These are phyloP conservation scores for Colletotrichum filicis DNA, from an alignment of 2,329 filamentous ascomycete genomes.

Conservation along the genomic window DNA sequence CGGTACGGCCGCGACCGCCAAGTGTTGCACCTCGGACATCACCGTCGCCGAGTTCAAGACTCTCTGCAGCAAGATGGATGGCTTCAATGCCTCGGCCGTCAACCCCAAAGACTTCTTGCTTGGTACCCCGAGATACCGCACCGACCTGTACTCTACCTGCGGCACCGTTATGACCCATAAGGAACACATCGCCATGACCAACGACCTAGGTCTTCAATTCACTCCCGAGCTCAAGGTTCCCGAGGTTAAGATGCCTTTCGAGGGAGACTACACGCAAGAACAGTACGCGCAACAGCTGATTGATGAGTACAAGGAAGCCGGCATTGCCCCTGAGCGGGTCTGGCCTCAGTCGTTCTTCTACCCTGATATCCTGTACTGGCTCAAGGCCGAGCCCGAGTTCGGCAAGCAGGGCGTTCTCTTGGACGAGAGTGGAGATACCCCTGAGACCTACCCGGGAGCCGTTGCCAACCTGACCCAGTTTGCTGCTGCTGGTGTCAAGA, in stretches of 20 bases:
- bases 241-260: conserved; percentile 77
- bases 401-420: conserved; percentile 72
- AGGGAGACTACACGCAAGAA: conserved; percentile 71
- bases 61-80: conserved; percentile 79
- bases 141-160: conserved; percentile 74
- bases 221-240: conserved; percentile 76
- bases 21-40: conserved; percentile 79
- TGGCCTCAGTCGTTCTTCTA: conserved; percentile 75
- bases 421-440: conserved; percentile 68
- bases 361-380: conserved; percentile 74
- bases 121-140: conserved; percentile 70
- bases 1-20: conserved; percentile 65
- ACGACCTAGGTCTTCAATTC: conserved; percentile 69
- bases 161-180: conserved; percentile 69
- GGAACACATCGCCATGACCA: conserved; percentile 70
- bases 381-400: conserved; percentile 69
- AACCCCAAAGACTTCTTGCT: conserved; percentile 67
- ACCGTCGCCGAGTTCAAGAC: conserved; percentile 74
- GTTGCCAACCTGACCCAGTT: conserved; percentile 67
- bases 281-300: conserved; percentile 73
- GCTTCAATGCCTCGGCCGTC: conserved; percentile 66
- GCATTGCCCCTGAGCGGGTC: conserved; percentile 64
- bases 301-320: conserved; percentile 65
- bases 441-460: conserved; percentile 62
- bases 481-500: conserved; percentile 66